Evolutionary conservation across 83 land plant genomes (phyloP).

Genomic region (Thuja plicata): DNA sequence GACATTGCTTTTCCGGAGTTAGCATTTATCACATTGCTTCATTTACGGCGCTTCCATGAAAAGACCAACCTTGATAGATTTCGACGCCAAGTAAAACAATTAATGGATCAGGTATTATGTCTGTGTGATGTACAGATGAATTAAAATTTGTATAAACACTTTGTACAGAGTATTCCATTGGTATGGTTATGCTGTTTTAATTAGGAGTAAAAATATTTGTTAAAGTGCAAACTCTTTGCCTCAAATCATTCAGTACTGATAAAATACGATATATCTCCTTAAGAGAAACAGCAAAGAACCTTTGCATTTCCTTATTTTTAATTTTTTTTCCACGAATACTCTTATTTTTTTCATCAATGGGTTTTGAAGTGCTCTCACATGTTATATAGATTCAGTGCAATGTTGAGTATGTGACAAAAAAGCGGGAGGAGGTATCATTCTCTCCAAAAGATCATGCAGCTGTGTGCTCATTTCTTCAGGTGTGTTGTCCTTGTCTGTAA

Average conservation of each 20-base stretch:
- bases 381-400: slow-evolving; percentile 11
- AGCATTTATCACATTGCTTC: slow-evolving; percentile 66
- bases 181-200: background rate
- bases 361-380: background rate
- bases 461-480: slow-evolving; percentile 14
- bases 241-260: background rate
- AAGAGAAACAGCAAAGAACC: background rate
- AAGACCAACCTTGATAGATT: slow-evolving; percentile 53
- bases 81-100: slow-evolving; percentile 66
- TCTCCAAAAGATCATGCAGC: slow-evolving; percentile 9
- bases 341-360: background rate
- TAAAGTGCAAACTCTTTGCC: background rate
- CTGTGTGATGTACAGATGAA: background rate
- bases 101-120: slow-evolving; percentile 78
- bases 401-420: background rate
- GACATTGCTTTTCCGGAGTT: slow-evolving; percentile 90
- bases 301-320: background rate
- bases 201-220: background rate
- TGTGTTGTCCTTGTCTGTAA: background rate
- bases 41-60: slow-evolving; percentile 63
- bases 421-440: slow-evolving; percentile 11
- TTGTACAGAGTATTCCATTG: background rate
- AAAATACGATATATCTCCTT: background rate
- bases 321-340: background rate
- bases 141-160: background rate